Base-by-base conservation (phyloP, 2,329 filamentous ascomycete genomes). In the Camillea tinctor region DNA sequence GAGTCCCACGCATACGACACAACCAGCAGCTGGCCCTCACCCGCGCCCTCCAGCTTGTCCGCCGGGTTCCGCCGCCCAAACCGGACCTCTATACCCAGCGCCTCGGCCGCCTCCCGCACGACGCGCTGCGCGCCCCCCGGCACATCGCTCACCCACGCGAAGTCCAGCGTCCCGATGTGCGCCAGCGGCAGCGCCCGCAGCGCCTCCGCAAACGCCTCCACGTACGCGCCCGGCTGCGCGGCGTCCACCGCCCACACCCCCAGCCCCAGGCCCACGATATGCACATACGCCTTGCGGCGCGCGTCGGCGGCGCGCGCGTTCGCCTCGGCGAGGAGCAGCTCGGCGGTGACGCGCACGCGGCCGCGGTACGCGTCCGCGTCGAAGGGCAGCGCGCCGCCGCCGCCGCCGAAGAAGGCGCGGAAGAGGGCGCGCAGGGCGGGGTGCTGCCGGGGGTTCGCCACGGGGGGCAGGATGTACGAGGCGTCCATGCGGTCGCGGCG, bases 1-100 rank as follows among this genome's bases (percentile, higher is more conserved):
- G 66, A 69, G 26, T 75, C 72, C 73, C 72, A 74, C 0, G 73
- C 70, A 22, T 74, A 75, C 44, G 66, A 69, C 19, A 75, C 11
- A 3, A 74, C 71, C 1, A 73, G 70, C 0, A 75, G 61, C 24
- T 69, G 63, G 9, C 60, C n/a, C 13, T 24, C 23, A 9, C 62
- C 64, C 1, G 61, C 60, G 0, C 59, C 52, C n/a, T 13, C 4
- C 3, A 74, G 61, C 57, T 65, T 70, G 1, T 56, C 64, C 1
- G 72, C 71, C 7, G 71, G 72, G 11, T 66, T 64, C 15, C 69
- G 67, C 15, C 53, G 53, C 20, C 69, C 60, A 57, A 73, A 72
- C 48, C 58, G 61, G 50, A 70, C 58, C 1, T 60, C 54, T 49
- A 73, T 61, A 7, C 53, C 61, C 4, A 50, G 51, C 23, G 54